Conservation (phyloP, 2,329 filamentous ascomycete genomes). For the Chaetomiaceae sp. region DNA sequence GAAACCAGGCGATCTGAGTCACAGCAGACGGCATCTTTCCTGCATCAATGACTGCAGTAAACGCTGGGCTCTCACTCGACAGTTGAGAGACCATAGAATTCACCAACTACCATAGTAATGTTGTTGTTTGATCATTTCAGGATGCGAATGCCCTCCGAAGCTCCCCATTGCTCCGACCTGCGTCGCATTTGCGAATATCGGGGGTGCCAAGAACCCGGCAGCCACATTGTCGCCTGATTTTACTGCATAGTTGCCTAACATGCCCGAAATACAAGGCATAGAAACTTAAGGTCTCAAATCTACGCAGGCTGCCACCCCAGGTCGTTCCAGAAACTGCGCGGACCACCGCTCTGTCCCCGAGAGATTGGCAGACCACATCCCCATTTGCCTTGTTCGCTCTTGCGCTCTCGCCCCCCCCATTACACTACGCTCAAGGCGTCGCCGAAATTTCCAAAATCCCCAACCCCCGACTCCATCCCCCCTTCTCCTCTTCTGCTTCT, state of each 20-base stretch:
- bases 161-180: too few relatives aligned
- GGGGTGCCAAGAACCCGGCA: conserved; percentile 25
- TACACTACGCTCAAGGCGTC: conserved; percentile 27
- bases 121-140: background rate
- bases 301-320: conserved; percentile 22
- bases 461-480: conserved; percentile 25
- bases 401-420: conserved; percentile 27
- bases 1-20: too few relatives aligned
- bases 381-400: conserved; percentile 28
- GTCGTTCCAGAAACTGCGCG: conserved; percentile 29
- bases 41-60: too few relatives aligned
- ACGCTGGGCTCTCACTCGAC: too few relatives aligned
- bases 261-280: conserved; percentile 23
- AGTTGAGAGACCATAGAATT: too few relatives aligned
- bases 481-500: conserved; percentile 20
- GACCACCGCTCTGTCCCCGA: conserved; percentile 18
- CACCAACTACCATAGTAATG: too few relatives aligned
- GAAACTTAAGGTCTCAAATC: conserved; percentile 21
- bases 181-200: conserved; percentile 10
- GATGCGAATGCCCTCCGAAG: too few relatives aligned
- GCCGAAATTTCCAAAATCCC: conserved; percentile 29
- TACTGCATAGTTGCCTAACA: conserved; percentile 26
- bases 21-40: too few relatives aligned
- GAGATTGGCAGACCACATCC: conserved; percentile 27
- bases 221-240: conserved; percentile 22